Base-by-base conservation (phyloP, 768 basidiomycete species). In the Leccinum truebloodii region DNA sequence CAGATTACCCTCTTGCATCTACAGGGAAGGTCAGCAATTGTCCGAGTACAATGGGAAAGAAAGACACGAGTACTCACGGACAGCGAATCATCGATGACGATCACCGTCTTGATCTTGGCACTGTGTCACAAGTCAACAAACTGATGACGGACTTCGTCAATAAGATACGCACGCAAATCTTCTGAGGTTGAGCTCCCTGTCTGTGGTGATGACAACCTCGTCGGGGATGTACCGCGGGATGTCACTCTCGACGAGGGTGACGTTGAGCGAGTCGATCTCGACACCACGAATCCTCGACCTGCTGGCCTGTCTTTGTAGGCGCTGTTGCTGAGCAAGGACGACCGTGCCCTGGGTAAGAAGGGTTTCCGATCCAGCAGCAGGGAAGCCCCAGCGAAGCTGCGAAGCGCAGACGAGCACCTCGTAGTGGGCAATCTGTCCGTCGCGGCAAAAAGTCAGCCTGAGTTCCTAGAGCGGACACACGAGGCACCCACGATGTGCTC, bases 371-470 rank as follows among this genome's bases (percentile, higher is more conserved):
- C n/a, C n/a, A n/a, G n/a, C n/a, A n/a, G n/a, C n/a, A n/a, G n/a
- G n/a, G n/a, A n/a, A n/a, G n/a, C n/a, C n/a, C n/a, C 77, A 58
- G 9, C 69, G 74, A 20, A 74, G 67, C 50, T 73, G 71, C 20
- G 73, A 74, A 20, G 73, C 72, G 52, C 74, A 73, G 5, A 78
- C 76, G 6, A 76, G 72, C 35, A 77, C 70, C 55, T 77, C 76
- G 30, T 74, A 77, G 39, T 68, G 56, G 53, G 61, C 30, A 20
- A 77, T 66, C 76, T 77, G 52, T 20, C 10, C 44, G 10, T 20
- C 44, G 44, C n/a, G n/a, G 44, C 3, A 5, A 24, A 57, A 57
- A 2, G 10, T 65, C 3, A 62, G 54, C 34, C 8, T 52, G 7
- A 26, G 44, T 37, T 30, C 30, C 12, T 18, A 2, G 4, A 7